phyloP scores from a whole-genome alignment of 192 early-diverging fungal species.

The Kappamyces sp. region DNA sequence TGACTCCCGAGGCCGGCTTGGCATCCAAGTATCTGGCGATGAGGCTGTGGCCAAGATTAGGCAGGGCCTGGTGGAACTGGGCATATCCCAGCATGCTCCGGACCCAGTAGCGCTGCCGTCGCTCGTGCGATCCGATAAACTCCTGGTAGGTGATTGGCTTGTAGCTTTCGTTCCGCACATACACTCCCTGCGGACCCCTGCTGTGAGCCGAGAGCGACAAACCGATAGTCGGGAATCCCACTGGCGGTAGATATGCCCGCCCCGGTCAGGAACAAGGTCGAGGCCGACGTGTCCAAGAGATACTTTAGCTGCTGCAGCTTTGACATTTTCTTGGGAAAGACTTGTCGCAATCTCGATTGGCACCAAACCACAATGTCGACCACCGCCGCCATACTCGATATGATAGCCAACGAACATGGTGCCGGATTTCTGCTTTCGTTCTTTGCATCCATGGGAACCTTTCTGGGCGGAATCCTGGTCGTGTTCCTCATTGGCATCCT shows the following conservation, averaged over 20 bases:
- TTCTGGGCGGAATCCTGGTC: conserved; percentile 27
- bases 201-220: too few species aligned
- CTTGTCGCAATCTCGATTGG: not conserved
- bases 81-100: conserved; percentile 79
- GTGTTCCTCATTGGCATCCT: conserved; percentile 18
- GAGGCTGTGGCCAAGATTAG: conserved; percentile 68
- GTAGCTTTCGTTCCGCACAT: conserved; percentile 51
- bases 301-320: not conserved
- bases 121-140: conserved; percentile 50
- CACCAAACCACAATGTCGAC: too few species aligned
- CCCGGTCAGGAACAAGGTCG: conserved; percentile 20
- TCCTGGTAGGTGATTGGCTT: conserved; percentile 73
- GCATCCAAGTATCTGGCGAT: conserved; percentile 46
- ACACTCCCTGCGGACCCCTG: conserved; percentile 58
- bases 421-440: conserved; percentile 39
- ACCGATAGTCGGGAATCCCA: conserved; percentile 70
- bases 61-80: conserved; percentile 56
- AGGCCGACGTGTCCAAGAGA: too few species aligned
- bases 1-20: conserved; percentile 47
- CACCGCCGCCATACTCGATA: not conserved
- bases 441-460: conserved; percentile 43
- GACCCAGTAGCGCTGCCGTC: conserved; percentile 86
- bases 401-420: conserved; percentile 22
- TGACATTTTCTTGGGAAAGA: too few species aligned
- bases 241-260: conserved; percentile 45